These are phyloP conservation scores for Alternaria infectoria DNA, from an alignment of 2,329 filamentous ascomycete genomes.

Conservation along the genomic window DNA sequence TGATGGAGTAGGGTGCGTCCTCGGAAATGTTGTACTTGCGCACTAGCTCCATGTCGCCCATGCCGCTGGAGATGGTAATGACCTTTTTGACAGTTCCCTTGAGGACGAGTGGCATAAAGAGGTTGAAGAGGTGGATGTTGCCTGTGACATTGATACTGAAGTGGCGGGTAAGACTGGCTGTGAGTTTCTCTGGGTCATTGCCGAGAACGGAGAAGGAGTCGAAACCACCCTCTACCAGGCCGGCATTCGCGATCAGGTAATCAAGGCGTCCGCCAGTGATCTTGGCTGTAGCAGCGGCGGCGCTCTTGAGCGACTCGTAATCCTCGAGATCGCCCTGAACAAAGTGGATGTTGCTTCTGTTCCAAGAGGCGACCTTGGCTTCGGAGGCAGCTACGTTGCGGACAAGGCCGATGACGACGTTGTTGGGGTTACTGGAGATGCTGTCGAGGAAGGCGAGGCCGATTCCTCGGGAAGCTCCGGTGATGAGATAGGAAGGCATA, in stretches of 20 bases:
- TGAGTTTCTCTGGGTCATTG: slow-evolving; percentile 3
- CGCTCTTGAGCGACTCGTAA: slow-evolving; percentile 38
- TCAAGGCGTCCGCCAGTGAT: slow-evolving; percentile 49
- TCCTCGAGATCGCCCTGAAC: slow-evolving; percentile 47
- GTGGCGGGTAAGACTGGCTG: slow-evolving; percentile 13
- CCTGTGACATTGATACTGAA: slow-evolving; percentile 40
- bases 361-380: slow-evolving; percentile 7
- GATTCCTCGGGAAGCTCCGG: slow-evolving; percentile 42
- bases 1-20: slow-evolving; percentile 44
- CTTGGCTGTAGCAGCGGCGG: slow-evolving; percentile 41
- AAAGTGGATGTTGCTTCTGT: slow-evolving; percentile 46
- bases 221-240: slow-evolving; percentile 23
- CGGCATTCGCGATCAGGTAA: slow-evolving; percentile 52
- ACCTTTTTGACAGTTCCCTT: slow-evolving; percentile 52
- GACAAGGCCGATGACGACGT: slow-evolving; percentile 45
- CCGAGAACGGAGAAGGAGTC: slow-evolving; percentile 20
- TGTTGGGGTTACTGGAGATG: slow-evolving; percentile 34
- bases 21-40: slow-evolving; percentile 26
- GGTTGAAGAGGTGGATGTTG: slow-evolving; percentile 45
- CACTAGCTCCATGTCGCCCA: slow-evolving; percentile 43
- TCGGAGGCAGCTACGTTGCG: slow-evolving; percentile 24
- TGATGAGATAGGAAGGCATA: slow-evolving; percentile 44
- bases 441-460: slow-evolving; percentile 24
- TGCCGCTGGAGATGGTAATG: slow-evolving; percentile 47
- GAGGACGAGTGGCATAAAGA: slow-evolving; percentile 51